phyloP scores from a whole-genome alignment of 2,329 filamentous ascomycete species.

The Colletotrichum sp. region DNA sequence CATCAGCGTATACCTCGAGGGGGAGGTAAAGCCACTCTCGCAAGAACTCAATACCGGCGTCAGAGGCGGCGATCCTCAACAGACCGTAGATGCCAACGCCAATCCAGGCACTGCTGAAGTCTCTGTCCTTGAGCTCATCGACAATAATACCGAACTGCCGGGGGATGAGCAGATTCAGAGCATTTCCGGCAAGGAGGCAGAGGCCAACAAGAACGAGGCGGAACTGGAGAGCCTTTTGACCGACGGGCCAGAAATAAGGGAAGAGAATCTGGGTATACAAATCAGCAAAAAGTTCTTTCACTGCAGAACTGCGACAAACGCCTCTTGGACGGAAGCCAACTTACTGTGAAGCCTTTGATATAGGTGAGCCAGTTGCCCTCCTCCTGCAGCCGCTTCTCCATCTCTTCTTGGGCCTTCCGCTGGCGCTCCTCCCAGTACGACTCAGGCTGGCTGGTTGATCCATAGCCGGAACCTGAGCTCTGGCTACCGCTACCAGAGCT shows the following conservation, averaged over 20 bases:
- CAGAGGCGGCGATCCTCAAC: slow-evolving; percentile 57
- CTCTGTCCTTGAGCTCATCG: slow-evolving; percentile 58
- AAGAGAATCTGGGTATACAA: slow-evolving; percentile 65
- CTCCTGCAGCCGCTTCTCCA: slow-evolving; percentile 72
- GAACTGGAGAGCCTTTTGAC: slow-evolving; percentile 69
- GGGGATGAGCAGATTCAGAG: slow-evolving; percentile 79
- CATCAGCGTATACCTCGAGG: slow-evolving; percentile 61
- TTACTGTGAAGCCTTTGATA: slow-evolving; percentile 71
- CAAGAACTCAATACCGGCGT: slow-evolving; percentile 58
- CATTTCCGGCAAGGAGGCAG: slow-evolving; percentile 73
- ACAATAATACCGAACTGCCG: slow-evolving; percentile 81
- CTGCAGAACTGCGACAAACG: not conserved
- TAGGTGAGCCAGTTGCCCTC: slow-evolving; percentile 81
- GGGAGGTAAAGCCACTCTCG: slow-evolving; percentile 63
- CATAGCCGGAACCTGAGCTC: slow-evolving; percentile 40
- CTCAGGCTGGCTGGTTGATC: slow-evolving; percentile 52
- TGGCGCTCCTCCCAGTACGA: slow-evolving; percentile 59
- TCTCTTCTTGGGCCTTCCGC: slow-evolving; percentile 60
- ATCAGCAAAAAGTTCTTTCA: not conserved
- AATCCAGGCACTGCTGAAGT: slow-evolving; percentile 46
- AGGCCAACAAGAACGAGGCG: slow-evolving; percentile 70
- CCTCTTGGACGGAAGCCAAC: slow-evolving; percentile 16
- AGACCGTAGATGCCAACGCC: slow-evolving; percentile 57
- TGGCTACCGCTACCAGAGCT: slow-evolving; percentile 25
- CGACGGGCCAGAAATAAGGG: slow-evolving; percentile 79